Conservation (phyloP, 345 rosid genomes). For the Rhizophora apiculata region DNA sequence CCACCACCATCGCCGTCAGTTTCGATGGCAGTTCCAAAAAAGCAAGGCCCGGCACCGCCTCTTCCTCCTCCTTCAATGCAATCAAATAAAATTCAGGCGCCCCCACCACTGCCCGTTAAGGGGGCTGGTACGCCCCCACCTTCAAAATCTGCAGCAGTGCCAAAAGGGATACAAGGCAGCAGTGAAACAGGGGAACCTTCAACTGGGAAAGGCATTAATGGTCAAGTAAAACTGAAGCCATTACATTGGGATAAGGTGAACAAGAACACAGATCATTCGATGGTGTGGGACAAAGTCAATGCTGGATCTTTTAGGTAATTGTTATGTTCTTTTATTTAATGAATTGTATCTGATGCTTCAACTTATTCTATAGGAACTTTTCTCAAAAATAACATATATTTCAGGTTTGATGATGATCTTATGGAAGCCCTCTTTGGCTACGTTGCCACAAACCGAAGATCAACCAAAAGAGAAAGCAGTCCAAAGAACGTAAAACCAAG, state of each 20-base stretch:
- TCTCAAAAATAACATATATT: neutral
- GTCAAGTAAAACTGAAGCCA: slow-evolving; percentile 71
- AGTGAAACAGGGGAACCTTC: slow-evolving; percentile 35
- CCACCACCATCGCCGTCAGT: neutral
- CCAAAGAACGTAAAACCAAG: slow-evolving; percentile 22
- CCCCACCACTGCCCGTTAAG: slow-evolving; percentile 40
- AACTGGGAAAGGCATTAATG: slow-evolving; percentile 26
- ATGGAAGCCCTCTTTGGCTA: slow-evolving; percentile 94
- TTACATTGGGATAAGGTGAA: slow-evolving; percentile 89
- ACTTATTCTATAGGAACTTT: neutral
- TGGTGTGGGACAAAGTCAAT: slow-evolving; percentile 89
- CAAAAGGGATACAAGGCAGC: slow-evolving; percentile 17
- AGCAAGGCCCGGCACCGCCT: slow-evolving; percentile 28
- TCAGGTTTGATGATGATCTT: slow-evolving; percentile 73
- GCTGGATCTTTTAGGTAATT: slow-evolving; percentile 79
- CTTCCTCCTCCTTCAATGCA: slow-evolving; percentile 26
- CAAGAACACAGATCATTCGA: slow-evolving; percentile 57
- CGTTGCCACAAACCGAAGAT: slow-evolving; percentile 50
- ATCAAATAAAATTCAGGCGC: slow-evolving; percentile 25
- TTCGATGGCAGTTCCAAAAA: slow-evolving; percentile 17
- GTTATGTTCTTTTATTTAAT: neutral
- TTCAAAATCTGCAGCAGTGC: slow-evolving; percentile 40
- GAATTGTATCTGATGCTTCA: neutral
- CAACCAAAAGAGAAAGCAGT: slow-evolving; percentile 23
- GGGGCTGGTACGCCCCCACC: slow-evolving; percentile 24